Base-by-base conservation (phyloP, 495 filamentous ascomycete genomes). In the Lepraria neglecta region DNA sequence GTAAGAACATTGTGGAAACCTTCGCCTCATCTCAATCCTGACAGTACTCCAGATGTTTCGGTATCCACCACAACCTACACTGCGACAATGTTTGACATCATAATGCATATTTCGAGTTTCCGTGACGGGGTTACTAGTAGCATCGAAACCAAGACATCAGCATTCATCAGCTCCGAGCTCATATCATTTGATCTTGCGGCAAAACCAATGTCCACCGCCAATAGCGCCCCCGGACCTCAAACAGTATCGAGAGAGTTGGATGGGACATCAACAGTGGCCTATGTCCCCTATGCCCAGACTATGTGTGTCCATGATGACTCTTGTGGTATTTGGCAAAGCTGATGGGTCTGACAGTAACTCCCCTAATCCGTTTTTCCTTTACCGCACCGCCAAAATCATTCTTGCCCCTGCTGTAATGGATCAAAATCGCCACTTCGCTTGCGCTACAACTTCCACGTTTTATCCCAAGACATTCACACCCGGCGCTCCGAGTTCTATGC, bases 341-440 rank as follows among this genome's bases (percentile, higher is more conserved):
- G 42, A 64, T 12, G 28, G 28, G 27, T 24, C 28, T 56, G 11
- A 52, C 27, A 64, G 61, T n/a, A 31, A 27, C 7, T 64, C 61
- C 9, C 61, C 61, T 1, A n/a, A 45, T 12, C 58, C 58, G 4
- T 64, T 64, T 30, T 64, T 64, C 38, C 28, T 64, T 4, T 64
- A 59, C 7, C 61, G 61, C 19, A 64, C 61, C 5, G 61, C 61
- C 50, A 64, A 46, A 40, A 59, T 64, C 27, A 64, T 64, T n/a
- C 62, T 40, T 17, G 62, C 55, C 14, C 56, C 62, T 30, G 62
- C 62, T 33, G 47, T 64, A 19, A 64, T 56, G 21, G 47, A 59
- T 35, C 4, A 28, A 4, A 45, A 59, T 59, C 56, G 62, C 46
- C 62, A 64, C 28, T 45, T 54, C n/a, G 42, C 55, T 21, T 64